These are phyloP conservation scores for Aspergillus sp. DNA, from an alignment of 2,329 filamentous ascomycete genomes.

Conservation along the genomic window DNA sequence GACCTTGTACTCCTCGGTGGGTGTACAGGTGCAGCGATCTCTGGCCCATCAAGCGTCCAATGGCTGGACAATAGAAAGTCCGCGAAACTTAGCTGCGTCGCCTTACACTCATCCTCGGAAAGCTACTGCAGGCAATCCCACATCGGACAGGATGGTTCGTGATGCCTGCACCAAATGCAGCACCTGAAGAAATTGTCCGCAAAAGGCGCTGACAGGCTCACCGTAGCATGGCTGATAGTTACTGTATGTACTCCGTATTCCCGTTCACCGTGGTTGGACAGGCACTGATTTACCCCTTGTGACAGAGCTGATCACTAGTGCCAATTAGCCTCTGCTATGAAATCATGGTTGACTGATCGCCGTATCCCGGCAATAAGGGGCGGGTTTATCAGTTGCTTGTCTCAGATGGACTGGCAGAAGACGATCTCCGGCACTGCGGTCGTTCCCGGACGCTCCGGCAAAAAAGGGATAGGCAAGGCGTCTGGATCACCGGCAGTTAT, in stretches of 20 bases:
- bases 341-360: not conserved
- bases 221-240: not conserved
- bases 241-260: not conserved
- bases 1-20: too few relatives aligned
- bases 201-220: not conserved
- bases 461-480: constrained; percentile 2
- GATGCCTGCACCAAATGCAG: constrained; percentile 1
- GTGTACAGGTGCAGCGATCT: too few relatives aligned
- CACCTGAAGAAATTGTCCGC: not conserved
- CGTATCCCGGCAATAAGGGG: not conserved
- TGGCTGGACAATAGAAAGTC: not conserved
- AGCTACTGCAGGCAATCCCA: not conserved
- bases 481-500: not conserved
- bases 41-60: not conserved
- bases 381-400: constrained; percentile 2
- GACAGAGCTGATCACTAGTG: not conserved
- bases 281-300: not conserved
- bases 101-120: not conserved
- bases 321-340: not conserved
- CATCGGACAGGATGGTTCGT: not conserved
- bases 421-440: constrained; percentile 1
- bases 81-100: not conserved
- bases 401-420: not conserved
- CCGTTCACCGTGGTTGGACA: not conserved
- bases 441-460: not conserved